Percentiles rank a stretch among this genome's conserved stretches.
Evolutionary conservation across 768 basidiomycete species (phyloP).

Genomic region (Russula griseocarnosa): DNA sequence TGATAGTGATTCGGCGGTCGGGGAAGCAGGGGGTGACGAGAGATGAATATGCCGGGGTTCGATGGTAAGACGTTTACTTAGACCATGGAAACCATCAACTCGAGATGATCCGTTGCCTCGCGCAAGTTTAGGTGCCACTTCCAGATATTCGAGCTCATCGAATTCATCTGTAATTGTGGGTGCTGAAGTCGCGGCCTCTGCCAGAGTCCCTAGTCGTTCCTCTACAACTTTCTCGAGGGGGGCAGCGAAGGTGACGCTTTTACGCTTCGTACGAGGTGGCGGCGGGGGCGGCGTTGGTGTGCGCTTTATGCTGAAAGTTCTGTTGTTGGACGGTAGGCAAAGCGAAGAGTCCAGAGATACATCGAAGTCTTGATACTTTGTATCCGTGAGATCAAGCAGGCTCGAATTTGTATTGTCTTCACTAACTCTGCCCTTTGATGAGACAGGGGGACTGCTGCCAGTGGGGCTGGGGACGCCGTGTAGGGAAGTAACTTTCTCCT

Average conservation of each 20-base stretch:
- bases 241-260: conserved; percentile 25
- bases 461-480: not conserved
- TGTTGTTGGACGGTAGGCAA: conserved; percentile 13
- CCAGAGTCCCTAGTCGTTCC: not conserved
- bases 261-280: conserved; percentile 10
- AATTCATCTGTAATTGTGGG: not conserved
- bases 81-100: not conserved
- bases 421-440: not conserved
- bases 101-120: conserved; percentile 1
- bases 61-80: not conserved
- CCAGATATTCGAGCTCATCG: not conserved
- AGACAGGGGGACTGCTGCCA: not conserved
- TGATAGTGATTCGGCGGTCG: not conserved
- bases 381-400: conserved; percentile 5
- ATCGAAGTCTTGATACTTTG: conserved; percentile 22
- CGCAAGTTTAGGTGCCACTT: not conserved
- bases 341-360: conserved; percentile 22
- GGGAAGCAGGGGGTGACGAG: not conserved
- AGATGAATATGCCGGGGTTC: not conserved
- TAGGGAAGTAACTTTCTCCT: not conserved
- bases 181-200: not conserved
- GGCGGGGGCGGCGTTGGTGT: conserved; percentile 9
- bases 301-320: not conserved
- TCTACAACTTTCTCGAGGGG: not conserved
- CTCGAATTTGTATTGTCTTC: conserved; percentile 7